These are phyloP conservation scores for Pyrus hybrid DNA, from an alignment of 331 rosid genomes.

Conservation along the genomic window DNA sequence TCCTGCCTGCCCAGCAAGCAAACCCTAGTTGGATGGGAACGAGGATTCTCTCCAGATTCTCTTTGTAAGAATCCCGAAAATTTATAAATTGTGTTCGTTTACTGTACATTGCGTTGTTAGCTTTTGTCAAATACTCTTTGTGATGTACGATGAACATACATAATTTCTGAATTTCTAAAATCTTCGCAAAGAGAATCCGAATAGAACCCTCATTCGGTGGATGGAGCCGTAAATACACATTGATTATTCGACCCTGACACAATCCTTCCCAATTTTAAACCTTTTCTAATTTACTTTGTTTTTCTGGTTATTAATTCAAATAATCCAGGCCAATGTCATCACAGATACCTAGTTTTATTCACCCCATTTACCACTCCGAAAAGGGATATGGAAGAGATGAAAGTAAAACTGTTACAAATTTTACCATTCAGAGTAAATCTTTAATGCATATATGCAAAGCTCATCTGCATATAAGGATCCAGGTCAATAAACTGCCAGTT, in stretches of 20 bases:
- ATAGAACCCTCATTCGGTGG: fast-evolving
- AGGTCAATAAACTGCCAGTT: background rate
- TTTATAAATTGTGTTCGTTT: too few species aligned
- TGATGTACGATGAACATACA: too few species aligned
- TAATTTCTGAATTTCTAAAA: too few species aligned
- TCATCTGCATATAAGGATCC: background rate
- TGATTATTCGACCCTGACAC: background rate
- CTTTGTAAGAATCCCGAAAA: fast-evolving
- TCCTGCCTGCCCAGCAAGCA: background rate
- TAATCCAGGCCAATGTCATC: background rate
- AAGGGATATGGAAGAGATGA: background rate
- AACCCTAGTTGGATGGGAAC: background rate
- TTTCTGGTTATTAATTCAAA: background rate
- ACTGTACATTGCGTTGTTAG: fast-evolving
- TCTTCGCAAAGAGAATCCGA: too few species aligned
- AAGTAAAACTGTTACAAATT: background rate
- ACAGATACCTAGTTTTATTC: background rate
- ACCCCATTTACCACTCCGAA: background rate
- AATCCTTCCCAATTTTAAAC: background rate
- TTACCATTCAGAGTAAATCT: background rate
- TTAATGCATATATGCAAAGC: background rate
- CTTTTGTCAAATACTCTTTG: fast-evolving
- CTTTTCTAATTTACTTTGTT: background rate
- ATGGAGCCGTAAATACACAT: background rate
- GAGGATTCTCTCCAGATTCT: fast-evolving